Base-by-base conservation (phyloP, 805 yeast genomes). In the Debaryomyces castellii region DNA sequence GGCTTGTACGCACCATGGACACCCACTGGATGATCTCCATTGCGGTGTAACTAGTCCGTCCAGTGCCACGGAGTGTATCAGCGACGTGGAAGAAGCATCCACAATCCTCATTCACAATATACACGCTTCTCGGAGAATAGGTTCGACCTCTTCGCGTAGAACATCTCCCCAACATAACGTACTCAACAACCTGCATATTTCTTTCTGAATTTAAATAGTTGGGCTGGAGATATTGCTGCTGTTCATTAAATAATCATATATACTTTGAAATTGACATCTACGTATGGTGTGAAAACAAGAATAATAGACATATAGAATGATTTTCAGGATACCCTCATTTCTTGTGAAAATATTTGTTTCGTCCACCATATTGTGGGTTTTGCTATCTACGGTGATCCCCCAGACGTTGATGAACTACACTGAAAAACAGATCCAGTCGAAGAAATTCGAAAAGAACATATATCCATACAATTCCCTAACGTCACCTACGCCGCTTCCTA, bases 401-500 rank as follows among this genome's bases (percentile, higher is more conserved):
- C 78, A 73, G 49, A 48, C 58, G 1, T 21, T 59, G 21, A 47
- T 62, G 34, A 64, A 63, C 43, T 67, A 61, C 47, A 49, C 60
- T 14, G 61, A 67, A 34, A 43, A 56, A 2, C 61, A 64, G 41
- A 58, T 70, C 44, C 62, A 59, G 41, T 45, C 59, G 40, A 57
- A 55, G 46, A 51, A 51, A 10, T 68, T 59, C 54, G 51, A 48
- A n/a, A 33, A 35, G 7, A 39, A 53, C 5, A 36, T 46, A 5
- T 71, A 64, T 43, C 76, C 75, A 8, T 66, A 68, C 50, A 59
- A 58, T 38, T 66, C 74, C n/a, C 55, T 70, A 30, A 64, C 71
- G 3, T 55, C 62, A 8, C 70, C 71, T 6, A 55, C 67, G 18
- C 62, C 67, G 5, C 57, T 70, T 14, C 64, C 69, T 2, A 63